Percentiles rank a stretch among this genome's conserved stretches.
These are phyloP conservation scores for Syzygium malaccense DNA, from an alignment of 441 rosid species.

Conservation along the genomic window DNA sequence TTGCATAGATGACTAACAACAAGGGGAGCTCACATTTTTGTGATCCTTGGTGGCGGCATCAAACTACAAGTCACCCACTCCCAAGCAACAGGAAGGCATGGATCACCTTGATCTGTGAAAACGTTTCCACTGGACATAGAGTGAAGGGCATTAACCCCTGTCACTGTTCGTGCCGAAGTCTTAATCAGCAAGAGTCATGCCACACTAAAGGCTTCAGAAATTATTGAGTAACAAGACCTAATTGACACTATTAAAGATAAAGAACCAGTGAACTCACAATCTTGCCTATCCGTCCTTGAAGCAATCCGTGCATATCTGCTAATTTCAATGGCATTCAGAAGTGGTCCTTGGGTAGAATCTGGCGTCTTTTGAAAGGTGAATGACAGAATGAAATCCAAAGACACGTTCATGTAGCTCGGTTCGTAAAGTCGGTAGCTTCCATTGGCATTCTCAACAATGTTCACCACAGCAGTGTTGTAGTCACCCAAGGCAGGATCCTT, in stretches of 20 bases:
- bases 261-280: slow-evolving; percentile 36
- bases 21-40: slow-evolving; percentile 60
- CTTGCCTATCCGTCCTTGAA: slow-evolving; percentile 47
- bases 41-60: slow-evolving; percentile 72
- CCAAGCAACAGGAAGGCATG: slow-evolving; percentile 80
- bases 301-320: slow-evolving; percentile 72
- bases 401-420: slow-evolving; percentile 96
- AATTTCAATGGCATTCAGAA: slow-evolving; percentile 86
- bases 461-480: slow-evolving; percentile 87
- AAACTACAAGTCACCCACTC: slow-evolving; percentile 75
- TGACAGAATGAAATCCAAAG: slow-evolving; percentile 61
- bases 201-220: not conserved
- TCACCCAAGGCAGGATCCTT: slow-evolving; percentile 52
- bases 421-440: slow-evolving; percentile 87
- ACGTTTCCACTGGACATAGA: slow-evolving; percentile 37
- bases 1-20: not conserved
- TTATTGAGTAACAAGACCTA: not conserved
- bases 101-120: slow-evolving; percentile 77
- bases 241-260: not conserved
- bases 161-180: slow-evolving; percentile 34
- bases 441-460: slow-evolving; percentile 92
- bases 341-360: slow-evolving; percentile 85
- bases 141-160: slow-evolving; percentile 46
- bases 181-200: not conserved
- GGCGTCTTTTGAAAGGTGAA: slow-evolving; percentile 60